Evolutionary conservation across 2,329 filamentous ascomycete species (phyloP), one percentile per base, ranked within the genome.

Genomic region (Falciphora oryzae): DNA sequence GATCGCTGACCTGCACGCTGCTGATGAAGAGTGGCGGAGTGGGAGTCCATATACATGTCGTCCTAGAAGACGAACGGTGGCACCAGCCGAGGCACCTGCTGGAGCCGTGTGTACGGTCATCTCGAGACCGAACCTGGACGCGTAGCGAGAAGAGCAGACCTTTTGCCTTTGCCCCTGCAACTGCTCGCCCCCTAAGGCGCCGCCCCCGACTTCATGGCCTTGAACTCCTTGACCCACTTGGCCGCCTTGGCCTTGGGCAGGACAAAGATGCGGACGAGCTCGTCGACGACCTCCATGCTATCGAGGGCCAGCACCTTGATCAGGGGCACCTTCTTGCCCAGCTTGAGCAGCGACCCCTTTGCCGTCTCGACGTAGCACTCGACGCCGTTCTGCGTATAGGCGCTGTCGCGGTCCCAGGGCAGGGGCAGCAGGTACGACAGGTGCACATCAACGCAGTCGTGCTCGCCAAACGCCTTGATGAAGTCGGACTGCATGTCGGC

Each of bases 281-380:
- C 90, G 76, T 99, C 94, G 60, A 96, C 87, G 13, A 99, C 83
- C 77, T 96, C 93, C 8, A 96, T 86, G 72, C 90, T 93, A 8
- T 91, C 92, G 11, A 66, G 62, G 1, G 81, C 81, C 67, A 98
- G 76, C 35, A 94, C 84, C 79, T 92, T 91, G 62, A 92, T 76
- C 69, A 98, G 75, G 27, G 86, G 81, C 68, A 95, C 83, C 73
- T 94, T 95, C 83, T 91, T 93, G 61, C 95, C 94, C 28, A 93
- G 88, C 79, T 96, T 97, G 71, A 97, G 86, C 71, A 99, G 75
- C 0, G 93, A 93, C 0, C 93, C 93, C 0, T 81, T 80, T 4
- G 78, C 77, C 0, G 93, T 98, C 80, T 97, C 93, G 81, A 96
- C 89, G 75, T 92, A 98, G 72, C 92, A 95, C 70, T 97, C 93